A percentile compares a stretch with the other conserved stretches of the same genome.
phyloP scores from a whole-genome alignment of 2,329 filamentous ascomycete species.

The Trichoderma sp. region DNA sequence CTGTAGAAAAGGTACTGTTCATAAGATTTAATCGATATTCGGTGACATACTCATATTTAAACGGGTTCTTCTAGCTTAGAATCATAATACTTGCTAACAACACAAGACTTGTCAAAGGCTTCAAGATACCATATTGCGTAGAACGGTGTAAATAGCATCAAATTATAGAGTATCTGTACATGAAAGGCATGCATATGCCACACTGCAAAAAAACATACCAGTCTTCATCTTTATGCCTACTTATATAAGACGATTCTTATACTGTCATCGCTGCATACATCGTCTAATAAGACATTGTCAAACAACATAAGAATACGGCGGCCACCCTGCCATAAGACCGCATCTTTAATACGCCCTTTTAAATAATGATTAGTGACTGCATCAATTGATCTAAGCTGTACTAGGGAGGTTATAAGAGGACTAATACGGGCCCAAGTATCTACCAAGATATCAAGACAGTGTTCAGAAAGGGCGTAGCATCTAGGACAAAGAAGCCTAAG shows the following conservation, averaged over 20 bases:
- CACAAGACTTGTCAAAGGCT: not conserved
- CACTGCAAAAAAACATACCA: not conserved
- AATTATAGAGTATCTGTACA: not conserved
- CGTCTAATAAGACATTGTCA: not conserved
- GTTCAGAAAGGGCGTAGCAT: not conserved
- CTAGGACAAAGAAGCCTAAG: not conserved
- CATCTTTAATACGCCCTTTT: not conserved
- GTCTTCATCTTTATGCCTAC: not conserved
- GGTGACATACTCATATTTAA: not conserved
- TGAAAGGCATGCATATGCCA: not conserved
- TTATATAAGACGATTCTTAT: not conserved
- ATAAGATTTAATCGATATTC: not conserved
- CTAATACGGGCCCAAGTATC: not conserved
- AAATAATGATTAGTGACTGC: accelerated
- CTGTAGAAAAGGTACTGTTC: not conserved
- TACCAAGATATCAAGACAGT: not conserved
- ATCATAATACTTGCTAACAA: not conserved
- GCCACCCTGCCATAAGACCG: not conserved
- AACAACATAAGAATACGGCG: not conserved
- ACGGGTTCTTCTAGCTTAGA: not conserved
- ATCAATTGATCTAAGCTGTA: not conserved
- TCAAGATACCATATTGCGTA: not conserved
- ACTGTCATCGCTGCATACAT: not conserved
- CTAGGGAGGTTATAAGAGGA: not conserved
- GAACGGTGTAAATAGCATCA: not conserved